Evolutionary conservation across 768 basidiomycete species (phyloP).

Genomic region (Imleria badia): DNA sequence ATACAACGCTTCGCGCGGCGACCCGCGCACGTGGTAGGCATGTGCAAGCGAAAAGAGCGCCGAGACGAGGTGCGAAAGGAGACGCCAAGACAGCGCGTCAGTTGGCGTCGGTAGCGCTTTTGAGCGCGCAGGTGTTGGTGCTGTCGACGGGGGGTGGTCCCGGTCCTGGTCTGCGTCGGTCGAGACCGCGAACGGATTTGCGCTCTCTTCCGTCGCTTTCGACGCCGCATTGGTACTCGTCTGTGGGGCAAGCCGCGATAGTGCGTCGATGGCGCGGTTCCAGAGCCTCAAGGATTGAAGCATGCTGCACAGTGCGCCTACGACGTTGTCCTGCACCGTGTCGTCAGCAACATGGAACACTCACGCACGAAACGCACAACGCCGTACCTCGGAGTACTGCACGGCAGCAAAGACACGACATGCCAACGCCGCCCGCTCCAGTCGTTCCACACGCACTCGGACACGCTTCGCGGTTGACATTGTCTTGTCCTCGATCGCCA

Average conservation of each 20-base stretch:
- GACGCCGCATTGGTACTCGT: slow-evolving; percentile 21
- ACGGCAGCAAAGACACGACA: slow-evolving; percentile 67
- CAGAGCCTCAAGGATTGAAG: slow-evolving; percentile 75
- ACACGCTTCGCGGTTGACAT: slow-evolving; percentile 57
- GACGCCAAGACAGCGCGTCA: slow-evolving; percentile 70
- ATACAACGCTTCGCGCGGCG: slow-evolving; percentile 81
- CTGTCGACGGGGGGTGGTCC: slow-evolving; percentile 23
- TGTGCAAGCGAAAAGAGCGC: slow-evolving; percentile 65
- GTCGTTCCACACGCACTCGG: slow-evolving; percentile 50
- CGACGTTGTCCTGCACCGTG: slow-evolving; percentile 54
- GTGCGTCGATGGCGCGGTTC: slow-evolving; percentile 73
- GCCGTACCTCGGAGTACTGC: slow-evolving; percentile 59
- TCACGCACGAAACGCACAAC: slow-evolving; percentile 6
- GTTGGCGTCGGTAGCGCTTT: slow-evolving; percentile 32
- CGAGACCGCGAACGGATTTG: slow-evolving; percentile 59
- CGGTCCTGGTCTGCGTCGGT: slow-evolving; percentile 32
- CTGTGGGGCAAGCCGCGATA: slow-evolving; percentile 56
- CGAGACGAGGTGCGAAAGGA: slow-evolving; percentile 67
- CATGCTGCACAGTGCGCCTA: slow-evolving; percentile 53
- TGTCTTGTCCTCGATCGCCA: slow-evolving; percentile 45
- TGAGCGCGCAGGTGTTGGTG: slow-evolving; percentile 5
- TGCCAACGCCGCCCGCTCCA: slow-evolving; percentile 75
- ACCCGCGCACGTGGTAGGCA: slow-evolving; percentile 71
- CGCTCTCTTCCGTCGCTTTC: slow-evolving; percentile 32
- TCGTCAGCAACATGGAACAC: neutral